phyloP scores from a whole-genome alignment of 371 early-diverging fungal genomes.

The Mucor circinelloides region DNA sequence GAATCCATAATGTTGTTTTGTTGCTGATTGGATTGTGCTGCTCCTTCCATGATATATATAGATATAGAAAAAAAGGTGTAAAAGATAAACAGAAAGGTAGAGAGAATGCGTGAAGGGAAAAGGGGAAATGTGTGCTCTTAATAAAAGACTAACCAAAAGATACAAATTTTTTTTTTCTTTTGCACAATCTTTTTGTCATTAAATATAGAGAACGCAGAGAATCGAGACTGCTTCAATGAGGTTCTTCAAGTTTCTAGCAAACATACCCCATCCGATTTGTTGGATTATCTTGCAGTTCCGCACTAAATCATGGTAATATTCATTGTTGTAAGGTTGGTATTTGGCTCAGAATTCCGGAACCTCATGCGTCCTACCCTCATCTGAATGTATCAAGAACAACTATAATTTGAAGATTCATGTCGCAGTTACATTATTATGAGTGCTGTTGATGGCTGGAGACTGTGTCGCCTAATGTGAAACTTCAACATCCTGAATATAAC shows the following conservation, averaged over 20 bases:
- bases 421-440: not conserved
- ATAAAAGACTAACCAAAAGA: not conserved
- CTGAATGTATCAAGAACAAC: not conserved
- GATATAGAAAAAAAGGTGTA: not conserved
- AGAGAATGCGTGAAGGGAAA: not conserved
- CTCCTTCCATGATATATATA: not conserved
- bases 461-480: not conserved
- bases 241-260: not conserved
- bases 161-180: not conserved
- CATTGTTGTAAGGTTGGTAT: not conserved
- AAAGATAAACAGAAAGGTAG: not conserved
- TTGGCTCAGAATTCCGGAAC: no score
- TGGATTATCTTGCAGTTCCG: not conserved
- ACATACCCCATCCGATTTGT: not conserved
- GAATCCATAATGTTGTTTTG: constrained; percentile 35
- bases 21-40: constrained; percentile 1
- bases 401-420: no score
- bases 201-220: not conserved
- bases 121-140: not conserved
- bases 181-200: not conserved
- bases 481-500: not conserved
- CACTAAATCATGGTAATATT: not conserved
- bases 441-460: not conserved
- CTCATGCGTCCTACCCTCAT: no score
- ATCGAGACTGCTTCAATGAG: not conserved